Evolutionary conservation across 83 land plant species (phyloP), one percentile per base, ranked within the genome.

Genomic region (Picea abies): DNA sequence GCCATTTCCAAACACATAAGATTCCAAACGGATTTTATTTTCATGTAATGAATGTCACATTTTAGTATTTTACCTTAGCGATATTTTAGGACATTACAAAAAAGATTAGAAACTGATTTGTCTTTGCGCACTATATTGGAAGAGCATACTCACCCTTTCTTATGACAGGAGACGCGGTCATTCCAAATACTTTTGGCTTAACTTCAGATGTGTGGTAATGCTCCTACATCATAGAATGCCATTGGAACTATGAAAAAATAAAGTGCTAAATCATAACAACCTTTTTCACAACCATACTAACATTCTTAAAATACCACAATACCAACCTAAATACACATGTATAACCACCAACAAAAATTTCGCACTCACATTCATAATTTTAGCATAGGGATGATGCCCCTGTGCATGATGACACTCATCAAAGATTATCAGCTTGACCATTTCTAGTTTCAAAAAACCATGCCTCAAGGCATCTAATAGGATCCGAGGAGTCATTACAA

Each of bases 401-500:
- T 83, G 79, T 26, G 99, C 94, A 62, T 84, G 91, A 87, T 97
- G 98, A 84, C 98, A 97, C 39, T 97, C 97, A 80, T 97, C 99
- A 60, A 95, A 72, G n/a, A 97, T 78, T 65, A 97, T 70, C 20
- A 95, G 80, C 72, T 91, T 82, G 4, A 97, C 84, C 25, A 82
- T 63, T 12, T 89, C 90, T 63, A 97, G 66, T 49, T 85, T 91
- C 39, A 97, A 44, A 47, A 88, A 91, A 37, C 90, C 93, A 82
- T 90, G 90, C 60, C 92, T 87, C 49, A 96, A 71, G 56, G 92
- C 91, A 87, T 96, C 93, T 64, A 97, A 72, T 14, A 95, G 63
- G 73, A 97, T 84, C 70, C 91, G 96, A 10, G 98, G 98, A 37
- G 98, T 97, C 99, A 97, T 97, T 14, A 96, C 95, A 78, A 97